Conservation (phyloP, 2,329 filamentous ascomycete genomes). For the Talaromyces marneffei region DNA sequence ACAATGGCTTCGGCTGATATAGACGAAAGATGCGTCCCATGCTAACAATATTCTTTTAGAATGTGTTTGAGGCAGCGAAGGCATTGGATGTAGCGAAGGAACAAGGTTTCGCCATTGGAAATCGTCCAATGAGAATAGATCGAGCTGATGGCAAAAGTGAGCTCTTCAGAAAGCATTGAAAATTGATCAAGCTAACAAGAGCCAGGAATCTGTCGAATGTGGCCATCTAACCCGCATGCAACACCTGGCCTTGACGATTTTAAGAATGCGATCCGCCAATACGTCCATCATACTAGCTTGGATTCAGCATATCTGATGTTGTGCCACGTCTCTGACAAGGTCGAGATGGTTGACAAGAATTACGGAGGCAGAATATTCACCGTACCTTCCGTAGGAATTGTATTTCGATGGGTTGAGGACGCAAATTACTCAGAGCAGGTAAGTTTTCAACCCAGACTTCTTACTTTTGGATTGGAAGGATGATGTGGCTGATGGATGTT, state of each 20-base stretch:
- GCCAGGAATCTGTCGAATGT: slow-evolving; percentile 3
- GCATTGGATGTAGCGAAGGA: slow-evolving; percentile 1
- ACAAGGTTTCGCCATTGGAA: background rate
- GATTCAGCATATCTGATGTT: background rate
- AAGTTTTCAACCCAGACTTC: background rate
- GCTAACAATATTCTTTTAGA: background rate
- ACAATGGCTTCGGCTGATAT: too few species aligned
- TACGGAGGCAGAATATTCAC: background rate
- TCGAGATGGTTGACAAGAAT: slow-evolving; percentile 1
- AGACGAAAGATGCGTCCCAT: background rate
- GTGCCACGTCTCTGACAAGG: background rate
- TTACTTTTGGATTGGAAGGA: background rate
- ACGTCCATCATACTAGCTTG: background rate
- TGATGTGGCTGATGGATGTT: background rate
- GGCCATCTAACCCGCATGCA: background rate
- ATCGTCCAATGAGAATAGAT: slow-evolving; percentile 1
- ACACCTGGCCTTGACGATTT: background rate
- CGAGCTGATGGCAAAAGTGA: slow-evolving; percentile 6
- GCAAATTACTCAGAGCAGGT: background rate
- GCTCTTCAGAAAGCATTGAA: background rate
- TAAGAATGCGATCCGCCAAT: background rate
- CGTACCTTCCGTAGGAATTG: slow-evolving; percentile 1
- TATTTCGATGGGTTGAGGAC: slow-evolving; percentile 5
- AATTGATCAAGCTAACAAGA: background rate
- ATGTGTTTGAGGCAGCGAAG: background rate